phyloP scores from a whole-genome alignment of 768 basidiomycete genomes.

The Suillus subalutaceus region DNA sequence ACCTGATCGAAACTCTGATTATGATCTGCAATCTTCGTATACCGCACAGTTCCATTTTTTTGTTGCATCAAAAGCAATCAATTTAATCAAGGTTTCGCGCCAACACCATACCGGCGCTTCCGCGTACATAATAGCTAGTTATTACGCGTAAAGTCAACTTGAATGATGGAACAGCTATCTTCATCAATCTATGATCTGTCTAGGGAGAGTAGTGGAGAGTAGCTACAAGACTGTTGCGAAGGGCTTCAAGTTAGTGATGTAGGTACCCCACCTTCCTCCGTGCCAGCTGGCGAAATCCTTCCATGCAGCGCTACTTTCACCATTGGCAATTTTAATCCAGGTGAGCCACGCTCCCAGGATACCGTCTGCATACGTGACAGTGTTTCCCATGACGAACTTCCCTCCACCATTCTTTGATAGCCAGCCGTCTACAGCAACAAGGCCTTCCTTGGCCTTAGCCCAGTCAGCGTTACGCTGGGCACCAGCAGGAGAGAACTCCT shows the following conservation, averaged over 20 bases:
- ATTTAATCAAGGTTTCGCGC: not conserved
- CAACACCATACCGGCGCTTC: not conserved
- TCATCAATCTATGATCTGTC: not conserved
- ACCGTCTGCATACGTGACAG: slow-evolving; percentile 39
- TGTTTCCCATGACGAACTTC: slow-evolving; percentile 38
- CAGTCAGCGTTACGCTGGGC: slow-evolving; percentile 27
- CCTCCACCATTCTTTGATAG: slow-evolving; percentile 31
- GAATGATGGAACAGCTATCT: not conserved
- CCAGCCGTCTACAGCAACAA: slow-evolving; percentile 33
- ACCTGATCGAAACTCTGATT: not conserved
- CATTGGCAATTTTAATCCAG: slow-evolving; percentile 37
- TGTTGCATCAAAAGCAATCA: not conserved
- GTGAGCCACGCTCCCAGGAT: slow-evolving; percentile 35
- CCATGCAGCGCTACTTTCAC: slow-evolving; percentile 35
- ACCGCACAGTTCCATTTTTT: not conserved
- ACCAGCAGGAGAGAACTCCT: slow-evolving; percentile 38
- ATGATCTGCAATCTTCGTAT: not conserved
- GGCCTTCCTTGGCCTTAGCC: slow-evolving; percentile 29
- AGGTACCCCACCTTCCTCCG: slow-evolving; percentile 40
- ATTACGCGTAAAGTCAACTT: not conserved
- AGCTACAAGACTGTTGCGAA: slow-evolving; percentile 29
- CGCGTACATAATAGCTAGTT: not conserved
- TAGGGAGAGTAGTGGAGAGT: not conserved
- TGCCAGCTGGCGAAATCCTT: slow-evolving; percentile 38
- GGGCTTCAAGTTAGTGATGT: slow-evolving; percentile 34